These are phyloP conservation scores for Lasiosphaeria miniovina DNA, from an alignment of 495 filamentous ascomycete species.

Conservation along the genomic window DNA sequence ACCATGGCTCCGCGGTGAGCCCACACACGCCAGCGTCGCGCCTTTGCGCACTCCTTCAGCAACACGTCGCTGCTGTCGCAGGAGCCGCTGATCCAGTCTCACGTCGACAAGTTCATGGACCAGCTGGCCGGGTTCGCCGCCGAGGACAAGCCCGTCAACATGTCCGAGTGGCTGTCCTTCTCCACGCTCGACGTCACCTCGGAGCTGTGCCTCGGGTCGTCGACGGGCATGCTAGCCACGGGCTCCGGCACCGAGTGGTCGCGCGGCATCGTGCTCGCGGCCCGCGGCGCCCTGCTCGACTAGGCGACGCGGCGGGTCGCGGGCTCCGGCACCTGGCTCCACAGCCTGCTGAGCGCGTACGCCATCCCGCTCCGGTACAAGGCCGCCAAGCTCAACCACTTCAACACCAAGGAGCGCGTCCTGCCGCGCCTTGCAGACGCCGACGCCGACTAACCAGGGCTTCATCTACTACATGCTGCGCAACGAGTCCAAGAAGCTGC, in stretches of 20 bases:
- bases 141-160: conserved; percentile 31
- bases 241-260: conserved; percentile 25
- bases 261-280: conserved; percentile 13
- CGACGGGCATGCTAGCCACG: conserved; percentile 53
- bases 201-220: conserved; percentile 55
- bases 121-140: conserved; percentile 12
- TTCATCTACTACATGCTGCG: conserved; percentile 26
- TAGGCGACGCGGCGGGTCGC: conserved; percentile 24
- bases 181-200: conserved; percentile 61
- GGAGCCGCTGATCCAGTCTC: conserved; percentile 42
- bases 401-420: conserved; percentile 21
- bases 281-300: conserved; percentile 15
- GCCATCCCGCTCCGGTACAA: conserved; percentile 16
- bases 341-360: conserved; percentile 11
- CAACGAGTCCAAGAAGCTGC: conserved; percentile 19
- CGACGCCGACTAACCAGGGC: conserved; percentile 15
- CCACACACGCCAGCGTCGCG: conserved; percentile 51
- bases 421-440: conserved; percentile 16
- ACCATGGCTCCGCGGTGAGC: conserved; percentile 18
- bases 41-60: conserved; percentile 49
- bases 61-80: conserved; percentile 40
- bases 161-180: conserved; percentile 50
- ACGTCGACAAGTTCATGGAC: conserved; percentile 28
- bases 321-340: conserved; percentile 23
- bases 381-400: conserved; percentile 16